Evolutionary conservation across 345 rosid species (phyloP).

Genomic region (Stellera chamaejasme): DNA sequence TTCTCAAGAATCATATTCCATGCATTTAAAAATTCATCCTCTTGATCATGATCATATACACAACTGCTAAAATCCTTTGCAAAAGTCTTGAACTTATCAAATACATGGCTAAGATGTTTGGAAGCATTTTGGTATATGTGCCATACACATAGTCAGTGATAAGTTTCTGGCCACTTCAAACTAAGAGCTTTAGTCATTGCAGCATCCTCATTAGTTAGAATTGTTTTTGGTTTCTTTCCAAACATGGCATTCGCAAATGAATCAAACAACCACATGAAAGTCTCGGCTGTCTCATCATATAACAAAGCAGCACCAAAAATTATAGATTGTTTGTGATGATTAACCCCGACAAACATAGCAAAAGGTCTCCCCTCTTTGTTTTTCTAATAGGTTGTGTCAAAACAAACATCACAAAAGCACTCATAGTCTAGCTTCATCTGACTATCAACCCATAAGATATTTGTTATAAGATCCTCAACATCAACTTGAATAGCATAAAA

Average conservation of each 20-base stretch:
- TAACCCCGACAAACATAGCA: conserved; percentile 25
- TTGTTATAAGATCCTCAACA: conserved; percentile 25
- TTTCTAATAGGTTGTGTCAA: conserved; percentile 22
- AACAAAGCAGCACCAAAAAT: no score
- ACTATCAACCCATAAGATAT: no score
- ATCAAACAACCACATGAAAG: no score
- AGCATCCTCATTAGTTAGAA: no score
- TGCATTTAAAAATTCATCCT: conserved; percentile 25
- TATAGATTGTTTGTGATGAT: conserved; percentile 30
- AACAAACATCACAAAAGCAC: conserved; percentile 29
- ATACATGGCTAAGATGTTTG: conserved; percentile 19
- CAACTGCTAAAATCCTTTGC: conserved; percentile 23
- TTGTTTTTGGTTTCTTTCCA: no score
- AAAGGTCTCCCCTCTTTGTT: conserved; percentile 28
- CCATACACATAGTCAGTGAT: conserved; percentile 20
- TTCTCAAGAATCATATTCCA: no score
- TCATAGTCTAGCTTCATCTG: conserved; percentile 23
- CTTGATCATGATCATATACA: conserved; percentile 23
- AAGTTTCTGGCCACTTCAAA: conserved; percentile 26
- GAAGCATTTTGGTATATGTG: conserved; percentile 33
- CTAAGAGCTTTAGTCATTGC: no score
- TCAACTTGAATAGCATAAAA: conserved; percentile 25
- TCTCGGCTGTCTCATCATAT: no score
- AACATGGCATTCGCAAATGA: no score
- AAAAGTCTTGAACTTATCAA: conserved; percentile 14